These are phyloP conservation scores for Claviceps spartinae DNA, from an alignment of 2,329 filamentous ascomycete genomes.

Conservation along the genomic window DNA sequence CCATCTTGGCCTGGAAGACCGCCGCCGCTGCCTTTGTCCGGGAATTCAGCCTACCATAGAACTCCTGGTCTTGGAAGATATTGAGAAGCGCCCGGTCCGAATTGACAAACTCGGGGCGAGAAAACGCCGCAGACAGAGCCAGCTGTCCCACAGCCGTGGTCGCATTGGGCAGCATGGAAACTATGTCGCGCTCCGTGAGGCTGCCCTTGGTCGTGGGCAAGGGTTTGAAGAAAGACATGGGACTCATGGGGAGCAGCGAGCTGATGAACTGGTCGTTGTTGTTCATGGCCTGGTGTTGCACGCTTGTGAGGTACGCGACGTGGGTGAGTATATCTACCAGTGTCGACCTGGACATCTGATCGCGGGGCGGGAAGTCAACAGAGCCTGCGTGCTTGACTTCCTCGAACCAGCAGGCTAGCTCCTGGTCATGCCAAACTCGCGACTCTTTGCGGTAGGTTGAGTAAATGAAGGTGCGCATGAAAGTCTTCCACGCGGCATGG, in stretches of 20 bases:
- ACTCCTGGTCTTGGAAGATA: conserved; percentile 24
- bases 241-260: conserved; percentile 27
- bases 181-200: conserved; percentile 15
- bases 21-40: conserved; percentile 19
- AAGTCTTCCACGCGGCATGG: conserved; percentile 20
- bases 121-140: conserved; percentile 23
- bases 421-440: conserved; percentile 21
- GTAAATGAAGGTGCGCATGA: conserved; percentile 27
- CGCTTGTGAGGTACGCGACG: conserved; percentile 15
- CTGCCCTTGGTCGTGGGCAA: conserved; percentile 25
- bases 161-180: conserved; percentile 21
- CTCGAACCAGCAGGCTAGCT: conserved; percentile 29
- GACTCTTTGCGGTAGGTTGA: conserved; percentile 27
- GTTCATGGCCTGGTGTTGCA: conserved; percentile 28
- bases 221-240: conserved; percentile 25
- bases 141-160: conserved; percentile 23
- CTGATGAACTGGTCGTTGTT: conserved; percentile 24
- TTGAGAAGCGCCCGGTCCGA: conserved; percentile 24
- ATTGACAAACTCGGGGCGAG: conserved; percentile 23
- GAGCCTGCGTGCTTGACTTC: conserved; percentile 26
- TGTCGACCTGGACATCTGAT: conserved; percentile 9
- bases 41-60: conserved; percentile 20
- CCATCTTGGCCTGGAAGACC: conserved; percentile 23
- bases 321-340: conserved; percentile 29
- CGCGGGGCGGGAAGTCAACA: conserved; percentile 26